phyloP scores from a whole-genome alignment of 2,329 filamentous ascomycete species.

The Neodidymelliopsis sp. region DNA sequence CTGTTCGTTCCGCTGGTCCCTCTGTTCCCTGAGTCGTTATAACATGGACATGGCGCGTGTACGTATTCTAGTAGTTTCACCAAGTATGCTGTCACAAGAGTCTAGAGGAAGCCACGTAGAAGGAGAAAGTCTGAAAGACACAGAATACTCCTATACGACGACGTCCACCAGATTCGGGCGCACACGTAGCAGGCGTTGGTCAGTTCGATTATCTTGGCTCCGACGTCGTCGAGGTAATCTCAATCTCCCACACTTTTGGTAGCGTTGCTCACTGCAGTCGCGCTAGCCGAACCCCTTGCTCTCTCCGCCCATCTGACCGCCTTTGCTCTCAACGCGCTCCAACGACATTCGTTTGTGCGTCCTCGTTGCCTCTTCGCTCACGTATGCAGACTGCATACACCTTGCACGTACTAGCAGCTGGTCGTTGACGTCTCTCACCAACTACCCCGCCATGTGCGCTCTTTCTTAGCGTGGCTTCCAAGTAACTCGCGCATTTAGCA shows the following conservation, averaged over 20 bases:
- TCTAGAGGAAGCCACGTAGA: background rate
- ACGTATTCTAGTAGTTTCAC: slow-evolving; percentile 8
- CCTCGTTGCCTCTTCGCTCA: no score
- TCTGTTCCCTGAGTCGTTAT: slow-evolving; percentile 22
- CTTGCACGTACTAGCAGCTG: no score
- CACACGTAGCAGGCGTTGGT: slow-evolving; percentile 19
- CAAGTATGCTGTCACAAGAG: background rate
- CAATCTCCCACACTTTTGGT: slow-evolving; percentile 29
- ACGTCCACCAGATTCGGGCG: slow-evolving; percentile 5
- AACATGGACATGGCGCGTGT: slow-evolving; percentile 19
- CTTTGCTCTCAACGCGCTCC: slow-evolving; percentile 1
- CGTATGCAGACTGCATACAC: no score
- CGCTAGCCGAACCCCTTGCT: slow-evolving; percentile 17
- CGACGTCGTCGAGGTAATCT: slow-evolving; percentile 1
- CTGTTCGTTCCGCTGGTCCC: slow-evolving; percentile 10
- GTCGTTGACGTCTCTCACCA: no score
- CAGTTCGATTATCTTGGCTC: slow-evolving; percentile 11
- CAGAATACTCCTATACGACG: slow-evolving; percentile 2
- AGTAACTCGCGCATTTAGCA: no score
- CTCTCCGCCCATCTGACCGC: slow-evolving; percentile 30
- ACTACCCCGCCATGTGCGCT: background rate
- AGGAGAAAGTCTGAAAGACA: background rate
- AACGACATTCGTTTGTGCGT: background rate
- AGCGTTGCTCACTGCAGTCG: background rate
- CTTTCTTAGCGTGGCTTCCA: background rate